phyloP scores from a whole-genome alignment of 805 yeast species.

The Metschnikowia sp. region DNA sequence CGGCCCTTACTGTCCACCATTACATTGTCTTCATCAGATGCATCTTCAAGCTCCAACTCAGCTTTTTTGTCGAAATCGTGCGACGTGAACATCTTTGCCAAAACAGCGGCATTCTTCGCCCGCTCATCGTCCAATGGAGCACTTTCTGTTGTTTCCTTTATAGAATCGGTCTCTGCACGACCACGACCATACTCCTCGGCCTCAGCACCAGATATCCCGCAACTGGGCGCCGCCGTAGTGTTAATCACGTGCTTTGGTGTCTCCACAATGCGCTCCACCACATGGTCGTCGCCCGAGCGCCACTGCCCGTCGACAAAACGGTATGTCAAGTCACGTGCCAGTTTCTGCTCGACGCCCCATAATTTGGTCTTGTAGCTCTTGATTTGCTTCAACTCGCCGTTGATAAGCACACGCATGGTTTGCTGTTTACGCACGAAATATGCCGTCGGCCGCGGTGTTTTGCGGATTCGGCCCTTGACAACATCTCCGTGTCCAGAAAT shows the following conservation, averaged over 20 bases:
- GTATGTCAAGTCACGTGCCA: slow-evolving; percentile 58
- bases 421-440: slow-evolving; percentile 43
- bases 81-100: slow-evolving; percentile 45
- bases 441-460: slow-evolving; percentile 44
- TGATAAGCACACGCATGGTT: slow-evolving; percentile 62
- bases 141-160: neutral
- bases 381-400: slow-evolving; percentile 54
- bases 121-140: slow-evolving; percentile 17
- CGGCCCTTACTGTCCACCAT: slow-evolving; percentile 46
- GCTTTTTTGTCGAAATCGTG: slow-evolving; percentile 54
- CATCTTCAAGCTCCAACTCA: slow-evolving; percentile 33
- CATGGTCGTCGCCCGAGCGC: slow-evolving; percentile 77
- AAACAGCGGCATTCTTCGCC: slow-evolving; percentile 39
- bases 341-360: slow-evolving; percentile 84
- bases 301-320: slow-evolving; percentile 64
- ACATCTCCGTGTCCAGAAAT: slow-evolving; percentile 38
- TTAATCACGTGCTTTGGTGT: neutral
- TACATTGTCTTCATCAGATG: slow-evolving; percentile 28
- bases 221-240: slow-evolving; percentile 5
- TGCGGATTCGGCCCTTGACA: slow-evolving; percentile 60
- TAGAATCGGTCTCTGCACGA: neutral
- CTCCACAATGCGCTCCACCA: slow-evolving; percentile 54
- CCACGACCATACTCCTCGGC: slow-evolving; percentile 27
- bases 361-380: slow-evolving; percentile 71
- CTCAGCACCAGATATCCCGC: slow-evolving; percentile 26